Percentiles rank a stretch among this genome's conserved stretches.
phyloP scores from a whole-genome alignment of 2,329 filamentous ascomycete species.

The Periconia sp. region DNA sequence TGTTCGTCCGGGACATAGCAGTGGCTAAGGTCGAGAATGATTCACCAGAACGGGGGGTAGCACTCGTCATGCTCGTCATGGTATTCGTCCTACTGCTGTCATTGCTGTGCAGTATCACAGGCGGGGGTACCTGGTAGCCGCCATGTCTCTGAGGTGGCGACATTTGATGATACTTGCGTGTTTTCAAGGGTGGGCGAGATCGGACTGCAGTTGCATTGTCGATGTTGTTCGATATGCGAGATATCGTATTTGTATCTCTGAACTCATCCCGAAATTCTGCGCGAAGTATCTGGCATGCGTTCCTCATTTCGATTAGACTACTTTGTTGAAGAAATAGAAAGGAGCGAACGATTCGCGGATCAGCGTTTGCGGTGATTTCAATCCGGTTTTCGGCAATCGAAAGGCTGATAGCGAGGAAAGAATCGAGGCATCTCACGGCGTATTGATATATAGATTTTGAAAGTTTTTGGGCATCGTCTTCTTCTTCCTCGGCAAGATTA shows the following conservation, averaged over 20 bases:
- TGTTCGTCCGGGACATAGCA: conserved; percentile 48
- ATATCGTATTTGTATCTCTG: conserved; percentile 22
- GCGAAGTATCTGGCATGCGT: conserved; percentile 58
- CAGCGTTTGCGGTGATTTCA: conserved; percentile 57
- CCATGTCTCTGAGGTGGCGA: conserved; percentile 38
- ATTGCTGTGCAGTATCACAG: conserved; percentile 48
- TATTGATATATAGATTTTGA: conserved; percentile 39
- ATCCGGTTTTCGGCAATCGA: conserved; percentile 39
- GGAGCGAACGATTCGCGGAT: conserved; percentile 60
- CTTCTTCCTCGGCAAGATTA: conserved; percentile 52
- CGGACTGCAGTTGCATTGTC: conserved; percentile 31
- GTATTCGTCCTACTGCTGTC: conserved; percentile 57
- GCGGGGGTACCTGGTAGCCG: conserved; percentile 36
- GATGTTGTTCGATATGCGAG: conserved; percentile 22
- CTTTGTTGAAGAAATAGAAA: conserved; percentile 62
- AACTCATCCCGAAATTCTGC: conserved; percentile 41
- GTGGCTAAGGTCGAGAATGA: conserved; percentile 66
- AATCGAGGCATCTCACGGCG: conserved; percentile 36
- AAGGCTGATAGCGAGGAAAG: conserved; percentile 40
- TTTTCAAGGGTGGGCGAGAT: conserved; percentile 33
- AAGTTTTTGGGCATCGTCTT: conserved; percentile 46
- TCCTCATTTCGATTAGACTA: conserved; percentile 61
- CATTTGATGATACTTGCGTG: conserved; percentile 34
- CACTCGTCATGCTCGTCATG: conserved; percentile 50
- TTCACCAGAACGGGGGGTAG: conserved; percentile 80